Percentiles rank a stretch among this genome's conserved stretches.
Conservation (phyloP, 2,329 filamentous ascomycete species). For the Rutstroemia sp. region DNA sequence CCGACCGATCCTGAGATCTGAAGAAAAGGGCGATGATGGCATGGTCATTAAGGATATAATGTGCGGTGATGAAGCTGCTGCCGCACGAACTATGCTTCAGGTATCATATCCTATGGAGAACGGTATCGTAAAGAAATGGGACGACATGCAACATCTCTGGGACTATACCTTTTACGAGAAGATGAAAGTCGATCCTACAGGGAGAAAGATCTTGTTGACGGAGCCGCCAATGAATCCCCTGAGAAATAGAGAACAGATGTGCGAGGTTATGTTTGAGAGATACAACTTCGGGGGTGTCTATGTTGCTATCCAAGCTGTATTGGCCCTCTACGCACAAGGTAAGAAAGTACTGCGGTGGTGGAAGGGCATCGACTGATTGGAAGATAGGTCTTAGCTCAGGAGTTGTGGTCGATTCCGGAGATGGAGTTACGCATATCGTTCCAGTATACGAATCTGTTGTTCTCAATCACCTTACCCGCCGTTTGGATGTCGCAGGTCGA, state of each 20-base stretch:
- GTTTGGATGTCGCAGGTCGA: slow-evolving; percentile 89
- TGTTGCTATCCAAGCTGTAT: slow-evolving; percentile 93
- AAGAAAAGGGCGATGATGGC: slow-evolving; percentile 65
- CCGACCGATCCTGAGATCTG: slow-evolving; percentile 91
- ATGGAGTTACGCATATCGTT: slow-evolving; percentile 97
- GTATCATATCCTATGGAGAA: slow-evolving; percentile 99
- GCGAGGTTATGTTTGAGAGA: slow-evolving; percentile 97
- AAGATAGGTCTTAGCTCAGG: slow-evolving; percentile 70
- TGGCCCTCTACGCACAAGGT: slow-evolving; percentile 96
- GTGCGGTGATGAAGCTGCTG: slow-evolving; percentile 97
- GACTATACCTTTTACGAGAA: slow-evolving; percentile 98
- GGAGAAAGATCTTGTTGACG: slow-evolving; percentile 93
- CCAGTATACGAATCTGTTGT: slow-evolving; percentile 98
- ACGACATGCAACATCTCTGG: slow-evolving; percentile 99
- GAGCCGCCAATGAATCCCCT: slow-evolving; percentile 98
- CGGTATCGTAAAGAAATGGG: slow-evolving; percentile 98
- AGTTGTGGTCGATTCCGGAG: slow-evolving; percentile 97
- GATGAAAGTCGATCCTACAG: slow-evolving; percentile 83
- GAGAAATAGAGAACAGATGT: slow-evolving; percentile 96
- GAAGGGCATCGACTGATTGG: slow-evolving; percentile 11
- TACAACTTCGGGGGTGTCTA: slow-evolving; percentile 97
- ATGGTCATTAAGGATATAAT: slow-evolving; percentile 95
- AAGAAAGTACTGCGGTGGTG: slow-evolving; percentile 24
- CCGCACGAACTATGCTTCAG: slow-evolving; percentile 93
- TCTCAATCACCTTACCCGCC: slow-evolving; percentile 89